Evolutionary conservation across 495 filamentous ascomycete species (phyloP), one percentile per base, ranked within the genome.

Genomic region (Sphaerosporella brunnea): DNA sequence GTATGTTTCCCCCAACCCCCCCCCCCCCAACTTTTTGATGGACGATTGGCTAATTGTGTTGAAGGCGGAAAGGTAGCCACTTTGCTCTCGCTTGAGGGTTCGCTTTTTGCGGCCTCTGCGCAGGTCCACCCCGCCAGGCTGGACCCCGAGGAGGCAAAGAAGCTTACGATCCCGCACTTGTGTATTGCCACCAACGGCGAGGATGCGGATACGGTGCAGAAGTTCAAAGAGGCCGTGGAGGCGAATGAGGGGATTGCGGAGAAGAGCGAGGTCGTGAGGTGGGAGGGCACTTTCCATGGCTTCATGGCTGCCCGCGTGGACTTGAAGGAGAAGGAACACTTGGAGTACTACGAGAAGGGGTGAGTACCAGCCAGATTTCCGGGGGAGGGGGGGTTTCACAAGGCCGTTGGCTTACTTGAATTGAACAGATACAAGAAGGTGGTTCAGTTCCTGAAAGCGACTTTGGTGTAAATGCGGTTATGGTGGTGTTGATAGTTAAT

Each of bases 101-200:
- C 66, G 23, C 66, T 66, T 30, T 93, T 93, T 68, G 74, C 73
- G 47, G 74, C 75, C 1, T 81, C 66, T 1, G 78, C 74, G 9
- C 73, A 82, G 55, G 69, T 69, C 52, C 88, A 95, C 63, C 90
- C 88, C 1, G 88, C 85, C 20, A 86, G 92, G 82, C 73, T 93
- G 13, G 82, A 87, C 52, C 75, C 84, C 7, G 66, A 74, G 3
- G 72, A 78, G 39, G 69, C 68, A 0, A 54, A 63, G 49, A 63
- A 58, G 0, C 32, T 73, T 16, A 61, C 63, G 2, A 67, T 75
- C 25, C 74, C 74, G 1, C 71, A 77, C 41, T 63, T 76, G 45
- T 54, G 66, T 7, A 62, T 76, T 2, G 67, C 74, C 13, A 74
- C 73, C 1, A 67, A 66, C 24, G 69, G 71, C 35, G 74, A 78